Conservation (phyloP, 306 rosid species). For the Arachis stenosperma region DNA sequence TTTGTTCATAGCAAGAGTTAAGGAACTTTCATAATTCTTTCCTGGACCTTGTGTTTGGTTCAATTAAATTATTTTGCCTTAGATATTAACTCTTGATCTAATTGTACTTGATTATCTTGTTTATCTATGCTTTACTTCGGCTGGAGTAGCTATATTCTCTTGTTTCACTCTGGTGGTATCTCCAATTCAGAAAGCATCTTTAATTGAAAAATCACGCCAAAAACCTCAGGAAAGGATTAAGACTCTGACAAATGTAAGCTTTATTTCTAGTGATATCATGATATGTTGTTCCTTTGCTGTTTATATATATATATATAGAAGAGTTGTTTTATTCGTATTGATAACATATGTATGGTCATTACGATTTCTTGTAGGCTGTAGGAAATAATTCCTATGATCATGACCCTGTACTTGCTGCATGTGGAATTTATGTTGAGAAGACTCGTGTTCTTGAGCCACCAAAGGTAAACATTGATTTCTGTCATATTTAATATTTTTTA, state of each 20-base stretch:
- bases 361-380: conserved; percentile 57
- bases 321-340: conserved; percentile 3
- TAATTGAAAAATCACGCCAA: conserved; percentile 84
- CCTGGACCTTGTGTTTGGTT: conserved; percentile 23
- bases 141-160: conserved; percentile 71
- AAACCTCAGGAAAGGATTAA: conserved; percentile 77
- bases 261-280: conserved; percentile 16
- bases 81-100: conserved; percentile 28
- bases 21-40: not conserved
- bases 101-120: conserved; percentile 25
- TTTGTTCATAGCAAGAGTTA: no score
- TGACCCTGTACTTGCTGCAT: conserved; percentile 74
- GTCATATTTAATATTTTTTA: conserved; percentile 15
- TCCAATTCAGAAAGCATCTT: conserved; percentile 71
- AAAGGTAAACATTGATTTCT: conserved; percentile 51
- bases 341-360: conserved; percentile 29
- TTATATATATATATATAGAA: no score
- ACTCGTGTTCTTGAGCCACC: conserved; percentile 86
- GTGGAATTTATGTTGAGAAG: conserved; percentile 70
- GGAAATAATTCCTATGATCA: conserved; percentile 51
- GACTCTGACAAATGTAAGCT: conserved; percentile 61
- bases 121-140: conserved; percentile 24
- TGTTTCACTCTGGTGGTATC: conserved; percentile 88
- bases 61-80: conserved; percentile 20
- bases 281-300: no score